These are phyloP conservation scores for Leptographium galeiforme DNA, from an alignment of 2,329 filamentous ascomycete species.

Conservation along the genomic window DNA sequence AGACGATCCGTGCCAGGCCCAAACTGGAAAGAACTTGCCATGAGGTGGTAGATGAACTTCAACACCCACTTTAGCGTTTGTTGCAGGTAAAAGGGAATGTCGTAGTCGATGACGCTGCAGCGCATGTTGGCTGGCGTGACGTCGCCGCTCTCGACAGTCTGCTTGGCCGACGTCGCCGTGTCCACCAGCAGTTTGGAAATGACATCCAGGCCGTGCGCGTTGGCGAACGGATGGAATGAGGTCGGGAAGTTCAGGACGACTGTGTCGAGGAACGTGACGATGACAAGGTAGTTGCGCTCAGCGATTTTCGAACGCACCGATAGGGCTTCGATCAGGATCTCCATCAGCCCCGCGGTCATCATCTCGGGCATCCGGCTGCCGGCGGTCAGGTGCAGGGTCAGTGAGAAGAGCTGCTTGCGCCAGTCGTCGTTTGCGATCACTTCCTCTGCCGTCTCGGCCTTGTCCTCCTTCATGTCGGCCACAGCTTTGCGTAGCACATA, in stretches of 20 bases:
- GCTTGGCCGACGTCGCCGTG: slow-evolving; percentile 58
- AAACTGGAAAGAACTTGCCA: slow-evolving; percentile 57
- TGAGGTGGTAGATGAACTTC: slow-evolving; percentile 93
- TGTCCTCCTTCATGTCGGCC: slow-evolving; percentile 56
- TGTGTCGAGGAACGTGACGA: slow-evolving; percentile 77
- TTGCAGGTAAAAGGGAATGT: slow-evolving; percentile 85
- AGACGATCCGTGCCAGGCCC: slow-evolving; percentile 68
- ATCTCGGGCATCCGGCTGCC: slow-evolving; percentile 66
- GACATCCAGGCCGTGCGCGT: slow-evolving; percentile 73
- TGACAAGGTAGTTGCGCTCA: slow-evolving; percentile 68
- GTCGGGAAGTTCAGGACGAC: slow-evolving; percentile 77
- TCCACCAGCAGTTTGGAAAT: slow-evolving; percentile 77
- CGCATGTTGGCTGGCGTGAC: slow-evolving; percentile 57
- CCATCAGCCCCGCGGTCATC: slow-evolving; percentile 78
- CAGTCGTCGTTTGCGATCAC: slow-evolving; percentile 68
- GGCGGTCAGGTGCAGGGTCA: slow-evolving; percentile 69
- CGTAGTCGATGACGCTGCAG: slow-evolving; percentile 80
- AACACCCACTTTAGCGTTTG: slow-evolving; percentile 87
- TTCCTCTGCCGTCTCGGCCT: slow-evolving; percentile 42
- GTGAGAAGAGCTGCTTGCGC: slow-evolving; percentile 79
- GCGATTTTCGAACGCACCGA: slow-evolving; percentile 70
- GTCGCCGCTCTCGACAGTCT: slow-evolving; percentile 50
- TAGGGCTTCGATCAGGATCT: slow-evolving; percentile 79
- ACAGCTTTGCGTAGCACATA: slow-evolving; percentile 88
- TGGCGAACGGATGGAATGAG: slow-evolving; percentile 72